Evolutionary conservation across 1,284 basidiomycete genomes (phyloP), one percentile per base, ranked within the genome.

Genomic region (Apiotrichum mycotoxinovorans): DNA sequence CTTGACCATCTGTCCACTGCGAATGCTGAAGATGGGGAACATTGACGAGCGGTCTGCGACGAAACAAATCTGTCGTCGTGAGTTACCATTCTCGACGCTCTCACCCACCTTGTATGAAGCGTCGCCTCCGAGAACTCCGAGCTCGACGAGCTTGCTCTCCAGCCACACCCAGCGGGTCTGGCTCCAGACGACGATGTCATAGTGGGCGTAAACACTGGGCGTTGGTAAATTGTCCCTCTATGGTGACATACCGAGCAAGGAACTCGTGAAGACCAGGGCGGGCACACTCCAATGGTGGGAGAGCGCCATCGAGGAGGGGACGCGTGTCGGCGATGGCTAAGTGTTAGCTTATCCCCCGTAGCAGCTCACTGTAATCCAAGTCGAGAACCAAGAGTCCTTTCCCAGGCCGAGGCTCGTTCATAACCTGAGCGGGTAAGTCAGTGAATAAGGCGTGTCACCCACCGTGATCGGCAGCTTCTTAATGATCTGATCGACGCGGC

Each of bases 141-240:
- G 81, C 73, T 95, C 91, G 18, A 89, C 84, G 5, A 96, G 81
- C 76, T 95, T 96, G 33, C 86, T 85, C 75, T 96, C 92, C 27
- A 95, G 80, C 91, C 91, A 95, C 49, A 90, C 81, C 91, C 91
- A 93, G 61, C 84, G 86, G 1, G 91, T 94, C 75, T 78, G 77
- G 34, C 70, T 87, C 89, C 89, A 91, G 55, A 91, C 85, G 65
- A 87, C 88, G 60, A 92, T 88, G 66, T 93, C 89, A 71, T 92
- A 92, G 70, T 85, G 80, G 4, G 85, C 85, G 66, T 92, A 91
- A 54, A 89, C 80, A 8, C 84, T 71, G 50, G 8, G 3, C 8
- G 25, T 53, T 33, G 20, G 42, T 1, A 33, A 7, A 10, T 7
- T 83, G 5, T 22, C 27, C 20, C 18, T 20, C 38, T 15, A 3